A percentile compares a stretch with the other conserved stretches of the same genome.
Evolutionary conservation across 2,329 filamentous ascomycete species (phyloP).

Genomic region (Akanthomyces lecanii): DNA sequence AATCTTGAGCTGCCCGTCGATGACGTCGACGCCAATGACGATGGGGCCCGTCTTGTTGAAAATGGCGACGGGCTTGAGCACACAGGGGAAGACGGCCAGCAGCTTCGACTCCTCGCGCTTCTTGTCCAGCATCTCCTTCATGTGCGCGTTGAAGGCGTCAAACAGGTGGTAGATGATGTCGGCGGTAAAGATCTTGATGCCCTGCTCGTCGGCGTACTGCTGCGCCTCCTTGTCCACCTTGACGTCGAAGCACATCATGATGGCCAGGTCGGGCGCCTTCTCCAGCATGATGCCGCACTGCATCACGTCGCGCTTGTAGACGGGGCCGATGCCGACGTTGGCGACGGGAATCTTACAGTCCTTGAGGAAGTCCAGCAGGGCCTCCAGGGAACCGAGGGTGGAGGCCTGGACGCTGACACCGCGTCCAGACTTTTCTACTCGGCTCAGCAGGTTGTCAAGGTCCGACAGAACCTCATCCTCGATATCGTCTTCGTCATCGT

Average conservation of each 20-base stretch:
- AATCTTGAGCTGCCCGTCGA: conserved; percentile 81
- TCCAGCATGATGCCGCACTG: conserved; percentile 94
- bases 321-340: conserved; percentile 94
- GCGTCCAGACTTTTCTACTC: conserved; percentile 85
- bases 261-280: conserved; percentile 90
- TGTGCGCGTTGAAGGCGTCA: conserved; percentile 93
- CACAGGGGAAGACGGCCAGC: conserved; percentile 93
- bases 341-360: conserved; percentile 95
- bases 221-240: conserved; percentile 97
- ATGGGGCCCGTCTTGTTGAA: conserved; percentile 99
- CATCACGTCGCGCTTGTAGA: conserved; percentile 97
- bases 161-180: conserved; percentile 99
- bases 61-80: conserved; percentile 81
- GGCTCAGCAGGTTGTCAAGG: conserved; percentile 83
- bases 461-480: conserved; percentile 96
- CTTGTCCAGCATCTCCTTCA: conserved; percentile 79
- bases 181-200: conserved; percentile 96
- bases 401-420: conserved; percentile 97
- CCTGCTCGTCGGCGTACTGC: conserved; percentile 85
- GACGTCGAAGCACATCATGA: conserved; percentile 99
- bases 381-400: conserved; percentile 93
- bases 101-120: conserved; percentile 97
- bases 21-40: conserved; percentile 89
- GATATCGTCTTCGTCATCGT: conserved; percentile 95
- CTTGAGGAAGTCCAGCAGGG: conserved; percentile 91